Evolutionary conservation across 1,284 basidiomycete genomes (phyloP).

Genomic region (Omphalotus olearius): DNA sequence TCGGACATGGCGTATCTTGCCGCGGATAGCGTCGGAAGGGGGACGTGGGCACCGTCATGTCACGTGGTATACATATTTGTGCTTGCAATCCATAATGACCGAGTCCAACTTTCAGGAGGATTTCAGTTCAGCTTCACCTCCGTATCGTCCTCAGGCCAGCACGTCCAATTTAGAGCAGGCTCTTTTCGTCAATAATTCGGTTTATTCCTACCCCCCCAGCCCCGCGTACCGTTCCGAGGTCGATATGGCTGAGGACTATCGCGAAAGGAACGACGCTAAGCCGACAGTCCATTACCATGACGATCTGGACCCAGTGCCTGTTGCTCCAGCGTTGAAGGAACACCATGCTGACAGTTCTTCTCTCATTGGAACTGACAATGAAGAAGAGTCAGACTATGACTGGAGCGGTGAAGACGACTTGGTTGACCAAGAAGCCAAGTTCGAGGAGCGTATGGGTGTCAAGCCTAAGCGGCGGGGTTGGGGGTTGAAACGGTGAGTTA

Average conservation of each 20-base stretch:
- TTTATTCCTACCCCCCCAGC: slow-evolving; percentile 19
- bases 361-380: slow-evolving; percentile 54
- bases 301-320: slow-evolving; percentile 25
- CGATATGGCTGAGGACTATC: slow-evolving; percentile 18
- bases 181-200: slow-evolving; percentile 3
- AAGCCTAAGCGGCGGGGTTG: slow-evolving; percentile 43
- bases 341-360: slow-evolving; percentile 28
- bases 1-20: not conserved
- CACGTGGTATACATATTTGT: too few relatives aligned
- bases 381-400: slow-evolving; percentile 51
- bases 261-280: slow-evolving; percentile 15
- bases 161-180: slow-evolving; percentile 9
- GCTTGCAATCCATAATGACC: too few relatives aligned
- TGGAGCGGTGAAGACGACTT: slow-evolving; percentile 75
- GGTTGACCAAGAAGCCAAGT: slow-evolving; percentile 63
- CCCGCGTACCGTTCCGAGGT: slow-evolving; percentile 21
- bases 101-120: slow-evolving; percentile 11
- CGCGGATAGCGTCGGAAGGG: not conserved
- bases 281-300: slow-evolving; percentile 53
- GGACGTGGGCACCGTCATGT: too few relatives aligned
- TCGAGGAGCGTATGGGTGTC: slow-evolving; percentile 52
- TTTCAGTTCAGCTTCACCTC: slow-evolving; percentile 9
- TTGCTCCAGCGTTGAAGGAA: slow-evolving; percentile 14
- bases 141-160: slow-evolving; percentile 13
- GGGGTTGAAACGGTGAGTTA: slow-evolving; percentile 47